Evolutionary conservation across 805 yeast genomes (phyloP).

Genomic region (Ogataea ganodermae): DNA sequence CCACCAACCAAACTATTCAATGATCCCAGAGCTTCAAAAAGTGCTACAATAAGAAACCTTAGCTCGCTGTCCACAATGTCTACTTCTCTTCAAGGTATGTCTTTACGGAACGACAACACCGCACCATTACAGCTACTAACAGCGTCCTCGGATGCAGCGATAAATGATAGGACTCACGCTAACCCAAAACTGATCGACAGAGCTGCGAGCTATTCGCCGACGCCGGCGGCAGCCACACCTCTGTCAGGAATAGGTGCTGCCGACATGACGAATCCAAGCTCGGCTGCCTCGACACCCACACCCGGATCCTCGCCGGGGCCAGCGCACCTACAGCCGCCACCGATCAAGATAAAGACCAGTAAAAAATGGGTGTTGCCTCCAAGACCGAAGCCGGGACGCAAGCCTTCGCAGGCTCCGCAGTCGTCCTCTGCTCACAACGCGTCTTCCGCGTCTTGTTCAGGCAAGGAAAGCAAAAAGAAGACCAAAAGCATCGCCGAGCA

Average conservation of each 20-base stretch:
- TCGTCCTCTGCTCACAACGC: slow-evolving; percentile 8
- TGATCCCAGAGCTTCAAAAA: slow-evolving; percentile 4
- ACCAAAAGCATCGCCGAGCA: slow-evolving; percentile 2
- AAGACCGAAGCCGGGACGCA: slow-evolving; percentile 73
- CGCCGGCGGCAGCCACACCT: slow-evolving; percentile 2
- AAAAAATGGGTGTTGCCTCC: slow-evolving; percentile 86
- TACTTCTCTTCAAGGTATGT: slow-evolving; percentile 7
- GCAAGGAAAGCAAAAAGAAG: slow-evolving; percentile 16
- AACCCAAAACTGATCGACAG: not conserved
- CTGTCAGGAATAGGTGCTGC: slow-evolving; percentile 1
- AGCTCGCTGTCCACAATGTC: slow-evolving; percentile 3
- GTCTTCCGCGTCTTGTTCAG: not conserved
- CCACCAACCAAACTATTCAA: not conserved
- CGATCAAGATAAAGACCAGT: slow-evolving; percentile 54
- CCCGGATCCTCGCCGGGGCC: slow-evolving; percentile 15
- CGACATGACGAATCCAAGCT: slow-evolving; percentile 11
- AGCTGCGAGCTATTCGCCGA: slow-evolving; percentile 5
- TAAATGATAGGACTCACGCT: not conserved
- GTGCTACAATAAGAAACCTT: not conserved
- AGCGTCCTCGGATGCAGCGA: not conserved
- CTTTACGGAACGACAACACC: not conserved
- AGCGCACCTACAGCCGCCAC: slow-evolving; percentile 10
- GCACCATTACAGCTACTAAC: slow-evolving; percentile 5
- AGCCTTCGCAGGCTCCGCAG: slow-evolving; percentile 38
- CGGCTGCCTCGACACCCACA: slow-evolving; percentile 15